Percentiles rank a stretch among this genome's conserved stretches.
phyloP scores from a whole-genome alignment of 2,329 filamentous ascomycete genomes.

The Aspergillus tanneri region DNA sequence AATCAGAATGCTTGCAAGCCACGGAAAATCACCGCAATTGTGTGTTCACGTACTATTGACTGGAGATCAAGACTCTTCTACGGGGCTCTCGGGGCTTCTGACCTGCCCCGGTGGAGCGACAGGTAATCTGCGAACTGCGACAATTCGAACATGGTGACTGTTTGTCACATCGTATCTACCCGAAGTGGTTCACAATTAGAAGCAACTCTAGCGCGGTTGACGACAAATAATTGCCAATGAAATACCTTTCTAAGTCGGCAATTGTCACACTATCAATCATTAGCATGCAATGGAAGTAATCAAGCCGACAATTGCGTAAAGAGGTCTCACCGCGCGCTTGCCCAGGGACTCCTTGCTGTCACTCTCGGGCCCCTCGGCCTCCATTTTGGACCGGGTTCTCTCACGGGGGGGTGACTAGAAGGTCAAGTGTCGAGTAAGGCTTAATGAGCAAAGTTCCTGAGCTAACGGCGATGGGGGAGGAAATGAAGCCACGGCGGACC shows the following conservation, averaged over 20 bases:
- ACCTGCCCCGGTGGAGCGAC: constrained; percentile 39
- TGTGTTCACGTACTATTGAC: constrained; percentile 41
- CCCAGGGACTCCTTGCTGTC: constrained; percentile 22
- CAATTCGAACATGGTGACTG: constrained; percentile 45
- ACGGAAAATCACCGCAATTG: too few relatives aligned
- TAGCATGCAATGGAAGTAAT: constrained; percentile 1
- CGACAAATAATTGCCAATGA: background rate
- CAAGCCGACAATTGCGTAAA: background rate
- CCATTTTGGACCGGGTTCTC: constrained; percentile 24
- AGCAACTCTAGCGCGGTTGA: background rate
- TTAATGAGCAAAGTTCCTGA: too few relatives aligned
- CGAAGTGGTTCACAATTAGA: background rate
- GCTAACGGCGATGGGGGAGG: background rate
- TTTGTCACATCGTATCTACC: constrained; percentile 45
- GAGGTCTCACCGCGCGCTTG: constrained; percentile 32
- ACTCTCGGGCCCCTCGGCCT: constrained; percentile 31
- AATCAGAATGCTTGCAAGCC: background rate
- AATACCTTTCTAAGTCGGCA: constrained; percentile 36
- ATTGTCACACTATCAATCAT: constrained; percentile 33
- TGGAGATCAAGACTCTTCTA: constrained; percentile 43
- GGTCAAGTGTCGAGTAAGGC: background rate
- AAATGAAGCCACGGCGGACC: constrained; percentile 10
- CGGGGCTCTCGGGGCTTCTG: constrained; percentile 38
- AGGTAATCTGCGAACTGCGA: constrained; percentile 36
- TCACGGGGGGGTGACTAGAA: background rate